Conservation (phyloP, 2,329 filamentous ascomycete species). For the Myriangium duriaei region DNA sequence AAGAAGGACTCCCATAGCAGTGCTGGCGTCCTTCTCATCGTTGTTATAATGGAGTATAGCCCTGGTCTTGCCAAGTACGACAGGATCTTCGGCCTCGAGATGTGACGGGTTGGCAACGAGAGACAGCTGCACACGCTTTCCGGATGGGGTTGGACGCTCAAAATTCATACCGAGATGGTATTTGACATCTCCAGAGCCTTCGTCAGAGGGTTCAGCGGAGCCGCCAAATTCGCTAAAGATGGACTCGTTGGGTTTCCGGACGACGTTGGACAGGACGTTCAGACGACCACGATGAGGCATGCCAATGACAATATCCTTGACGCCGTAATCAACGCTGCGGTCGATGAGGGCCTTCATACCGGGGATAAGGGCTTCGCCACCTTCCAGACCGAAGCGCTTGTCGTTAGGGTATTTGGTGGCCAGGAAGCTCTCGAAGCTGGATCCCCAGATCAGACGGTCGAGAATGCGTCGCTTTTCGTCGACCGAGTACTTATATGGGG, state of each 20-base stretch:
- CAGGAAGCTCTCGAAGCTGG: conserved; percentile 90
- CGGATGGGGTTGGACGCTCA: conserved; percentile 91
- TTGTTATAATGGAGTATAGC: conserved; percentile 99
- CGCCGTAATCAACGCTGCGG: conserved; percentile 92
- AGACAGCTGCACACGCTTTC: conserved; percentile 98
- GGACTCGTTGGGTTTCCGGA: conserved; percentile 97
- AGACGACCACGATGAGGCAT: conserved; percentile 99
- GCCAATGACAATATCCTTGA: conserved; percentile 98
- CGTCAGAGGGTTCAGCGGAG: conserved; percentile 73
- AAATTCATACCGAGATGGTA: conserved; percentile 99
- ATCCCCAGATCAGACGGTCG: conserved; percentile 96
- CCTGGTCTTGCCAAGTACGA: conserved; percentile 92
- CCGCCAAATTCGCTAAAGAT: conserved; percentile 98
- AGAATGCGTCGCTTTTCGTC: conserved; percentile 97
- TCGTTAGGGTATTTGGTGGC: conserved; percentile 98
- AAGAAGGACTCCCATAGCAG: conserved; percentile 88
- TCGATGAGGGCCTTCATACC: conserved; percentile 99
- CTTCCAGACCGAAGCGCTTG: conserved; percentile 97
- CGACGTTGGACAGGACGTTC: conserved; percentile 95
- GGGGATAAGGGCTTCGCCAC: conserved; percentile 89
- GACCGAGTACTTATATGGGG: conserved; percentile 92
- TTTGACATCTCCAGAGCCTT: conserved; percentile 97
- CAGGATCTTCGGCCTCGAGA: conserved; percentile 93
- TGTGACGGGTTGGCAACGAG: conserved; percentile 97
- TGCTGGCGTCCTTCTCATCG: conserved; percentile 77